phyloP scores from a whole-genome alignment of 495 filamentous ascomycete species.

The Saxispiralis lemnorum region DNA sequence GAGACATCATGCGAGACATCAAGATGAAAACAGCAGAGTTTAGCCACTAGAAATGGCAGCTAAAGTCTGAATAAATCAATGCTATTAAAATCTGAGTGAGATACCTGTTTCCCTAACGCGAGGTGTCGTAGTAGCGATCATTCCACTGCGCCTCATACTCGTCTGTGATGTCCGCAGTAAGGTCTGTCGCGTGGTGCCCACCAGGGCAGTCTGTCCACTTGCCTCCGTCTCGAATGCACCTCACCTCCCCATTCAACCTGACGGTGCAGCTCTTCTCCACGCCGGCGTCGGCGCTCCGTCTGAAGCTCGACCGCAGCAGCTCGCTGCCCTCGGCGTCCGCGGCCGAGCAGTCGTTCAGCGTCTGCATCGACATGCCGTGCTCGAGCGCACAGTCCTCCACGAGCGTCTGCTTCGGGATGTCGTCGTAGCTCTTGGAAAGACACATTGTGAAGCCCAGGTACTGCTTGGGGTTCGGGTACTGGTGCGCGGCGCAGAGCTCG shows the following conservation, averaged over 20 bases:
- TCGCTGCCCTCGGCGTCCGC: constrained; percentile 46
- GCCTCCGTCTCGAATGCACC: constrained; percentile 70
- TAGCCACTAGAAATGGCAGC: no score
- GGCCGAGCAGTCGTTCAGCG: constrained; percentile 64
- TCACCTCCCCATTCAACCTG: constrained; percentile 47
- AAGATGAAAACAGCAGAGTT: no score
- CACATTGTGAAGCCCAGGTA: constrained; percentile 87
- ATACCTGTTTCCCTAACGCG: no score
- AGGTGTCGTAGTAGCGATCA: background rate
- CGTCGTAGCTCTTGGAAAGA: constrained; percentile 48
- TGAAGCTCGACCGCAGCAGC: constrained; percentile 61
- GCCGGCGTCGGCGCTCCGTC: constrained; percentile 44
- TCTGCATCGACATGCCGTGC: constrained; percentile 69
- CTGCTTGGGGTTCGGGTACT: constrained; percentile 66
- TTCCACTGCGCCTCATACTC: constrained; percentile 22
- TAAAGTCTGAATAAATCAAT: background rate
- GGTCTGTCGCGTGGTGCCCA: constrained; percentile 49
- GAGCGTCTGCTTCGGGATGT: constrained; percentile 56
- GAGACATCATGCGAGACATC: no score
- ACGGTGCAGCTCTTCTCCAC: constrained; percentile 80
- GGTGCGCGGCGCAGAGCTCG: constrained; percentile 67
- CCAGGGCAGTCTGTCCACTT: constrained; percentile 63
- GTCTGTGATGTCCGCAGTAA: constrained; percentile 57
- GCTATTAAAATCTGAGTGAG: background rate
- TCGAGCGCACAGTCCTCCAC: constrained; percentile 74